These are phyloP conservation scores for Cutaneotrichosporon sp. DNA, from an alignment of 1,284 basidiomycete genomes.

Conservation along the genomic window DNA sequence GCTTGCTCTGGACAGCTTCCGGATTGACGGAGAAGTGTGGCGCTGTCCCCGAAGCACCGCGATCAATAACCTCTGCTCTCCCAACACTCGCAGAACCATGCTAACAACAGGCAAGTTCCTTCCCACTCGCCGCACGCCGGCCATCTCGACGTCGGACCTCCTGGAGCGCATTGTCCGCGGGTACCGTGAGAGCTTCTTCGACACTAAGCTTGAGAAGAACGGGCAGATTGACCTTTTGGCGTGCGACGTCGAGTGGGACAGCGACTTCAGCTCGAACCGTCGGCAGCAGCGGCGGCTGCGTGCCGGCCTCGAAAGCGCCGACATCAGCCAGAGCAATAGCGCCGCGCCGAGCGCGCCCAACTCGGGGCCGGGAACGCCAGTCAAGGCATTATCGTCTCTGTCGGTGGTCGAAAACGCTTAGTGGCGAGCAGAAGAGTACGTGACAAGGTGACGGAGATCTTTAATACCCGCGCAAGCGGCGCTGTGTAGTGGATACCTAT, in stretches of 20 bases:
- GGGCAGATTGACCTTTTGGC: constrained; percentile 53
- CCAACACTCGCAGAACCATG: not conserved
- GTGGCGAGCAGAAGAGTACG: not conserved
- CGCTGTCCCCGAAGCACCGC: no score
- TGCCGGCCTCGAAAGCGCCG: constrained; percentile 1
- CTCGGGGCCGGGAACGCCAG: constrained; percentile 4
- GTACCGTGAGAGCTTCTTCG: constrained; percentile 78
- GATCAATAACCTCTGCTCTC: no score
- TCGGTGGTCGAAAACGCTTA: not conserved
- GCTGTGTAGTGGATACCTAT: not conserved
- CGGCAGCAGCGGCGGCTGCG: constrained; percentile 19
- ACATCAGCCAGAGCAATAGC: not conserved
- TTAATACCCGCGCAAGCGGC: not conserved
- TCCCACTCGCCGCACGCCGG: constrained; percentile 90
- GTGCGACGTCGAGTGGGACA: constrained; percentile 54
- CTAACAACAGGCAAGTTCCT: constrained; percentile 75
- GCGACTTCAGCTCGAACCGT: constrained; percentile 28
- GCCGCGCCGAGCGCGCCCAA: not conserved
- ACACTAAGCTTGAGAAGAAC: constrained; percentile 76
- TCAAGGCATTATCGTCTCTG: not conserved
- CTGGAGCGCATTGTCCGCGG: constrained; percentile 83
- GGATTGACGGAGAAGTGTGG: no score
- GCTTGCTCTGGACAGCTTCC: no score
- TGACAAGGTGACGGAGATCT: not conserved
- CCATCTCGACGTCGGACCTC: constrained; percentile 89